Evolutionary conservation across 169 alveolate species (phyloP).

Genomic region (Plasmodium ovale): DNA sequence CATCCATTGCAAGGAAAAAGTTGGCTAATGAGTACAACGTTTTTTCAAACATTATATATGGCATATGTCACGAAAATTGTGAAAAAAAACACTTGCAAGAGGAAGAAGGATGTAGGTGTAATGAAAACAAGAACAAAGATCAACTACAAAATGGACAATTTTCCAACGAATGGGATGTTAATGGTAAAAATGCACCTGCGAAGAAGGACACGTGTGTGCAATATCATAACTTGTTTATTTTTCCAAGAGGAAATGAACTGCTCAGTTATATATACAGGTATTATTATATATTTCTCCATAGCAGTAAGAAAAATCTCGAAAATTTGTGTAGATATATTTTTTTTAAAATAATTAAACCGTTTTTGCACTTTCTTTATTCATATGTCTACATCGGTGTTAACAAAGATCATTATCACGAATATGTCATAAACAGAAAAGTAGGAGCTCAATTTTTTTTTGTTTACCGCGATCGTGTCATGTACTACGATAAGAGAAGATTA

Average conservation of each 20-base stretch:
- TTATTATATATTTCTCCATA: constrained; percentile 27
- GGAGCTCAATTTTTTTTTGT: constrained; percentile 14
- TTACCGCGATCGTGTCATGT: neutral
- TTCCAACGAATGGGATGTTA: neutral
- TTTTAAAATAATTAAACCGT: constrained; percentile 28
- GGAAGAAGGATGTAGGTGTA: neutral
- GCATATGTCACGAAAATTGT: constrained; percentile 8
- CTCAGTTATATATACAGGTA: constrained; percentile 24
- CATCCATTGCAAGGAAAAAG: neutral
- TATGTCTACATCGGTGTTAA: constrained; percentile 50
- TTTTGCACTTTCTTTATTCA: constrained; percentile 33
- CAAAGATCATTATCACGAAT: constrained; percentile 26
- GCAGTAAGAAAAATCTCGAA: constrained; percentile 5
- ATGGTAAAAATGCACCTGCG: neutral
- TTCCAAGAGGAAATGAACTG: constrained; percentile 64
- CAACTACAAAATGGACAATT: neutral
- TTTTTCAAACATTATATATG: constrained; percentile 39
- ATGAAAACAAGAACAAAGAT: neutral
- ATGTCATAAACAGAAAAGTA: constrained; percentile 6
- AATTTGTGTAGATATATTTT: constrained; percentile 36
- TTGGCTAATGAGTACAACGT: constrained; percentile 12
- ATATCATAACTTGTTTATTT: constrained; percentile 12
- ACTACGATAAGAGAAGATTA: neutral
- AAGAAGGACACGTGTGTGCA: neutral
- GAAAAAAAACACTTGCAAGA: neutral